Base-by-base conservation (phyloP, 768 basidiomycete species). In the Tephrocybe sp. region DNA sequence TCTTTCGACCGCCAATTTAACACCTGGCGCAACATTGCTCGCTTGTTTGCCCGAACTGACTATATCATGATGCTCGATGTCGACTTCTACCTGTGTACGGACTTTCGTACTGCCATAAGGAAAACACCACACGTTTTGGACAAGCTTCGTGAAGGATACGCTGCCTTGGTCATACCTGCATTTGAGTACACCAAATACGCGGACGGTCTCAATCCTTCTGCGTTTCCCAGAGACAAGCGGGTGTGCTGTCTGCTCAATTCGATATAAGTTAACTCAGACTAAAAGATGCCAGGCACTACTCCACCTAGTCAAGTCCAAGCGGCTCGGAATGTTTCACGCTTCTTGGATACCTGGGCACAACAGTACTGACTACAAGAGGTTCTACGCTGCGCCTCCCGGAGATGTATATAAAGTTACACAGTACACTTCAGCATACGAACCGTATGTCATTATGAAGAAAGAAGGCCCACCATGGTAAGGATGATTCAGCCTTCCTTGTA, bases 41-140 rank as follows among this genome's bases (percentile, higher is more conserved):
- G 92, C 34, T 72, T 91, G 43, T 90, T 92, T 59, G 86, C 91
- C 4, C 79, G 89, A 12, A 92, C 92, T 7, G 80, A 87, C 55
- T 90, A 82, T 57, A 80, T 93, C 49, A 88, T 94, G 84, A 88
- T 93, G 85, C 82, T 94, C 44, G 93, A 95, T 63, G 86, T 94
- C 53, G 92, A 94, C 64, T 93, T 95, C 64, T 85, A 79, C 26
- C 67, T 89, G 9, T 92, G 91, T 64, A 92, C 92, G 39, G 83
- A 90, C 69, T 89, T 92, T 65, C 77, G 87, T 49, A 62, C 68
- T 24, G 73, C 79, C 8, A 69, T 91, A 53, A 76, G 74, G 44
- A 68, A 68, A 9, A 73, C 72, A 56, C 58, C 65, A 42, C 64
- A 55, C n/a, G 62, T 68, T 16, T 70, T 76, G 60, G 63, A 68